phyloP scores from a whole-genome alignment of 2,329 filamentous ascomycete species.

The Tolypocladium ovalisporum region DNA sequence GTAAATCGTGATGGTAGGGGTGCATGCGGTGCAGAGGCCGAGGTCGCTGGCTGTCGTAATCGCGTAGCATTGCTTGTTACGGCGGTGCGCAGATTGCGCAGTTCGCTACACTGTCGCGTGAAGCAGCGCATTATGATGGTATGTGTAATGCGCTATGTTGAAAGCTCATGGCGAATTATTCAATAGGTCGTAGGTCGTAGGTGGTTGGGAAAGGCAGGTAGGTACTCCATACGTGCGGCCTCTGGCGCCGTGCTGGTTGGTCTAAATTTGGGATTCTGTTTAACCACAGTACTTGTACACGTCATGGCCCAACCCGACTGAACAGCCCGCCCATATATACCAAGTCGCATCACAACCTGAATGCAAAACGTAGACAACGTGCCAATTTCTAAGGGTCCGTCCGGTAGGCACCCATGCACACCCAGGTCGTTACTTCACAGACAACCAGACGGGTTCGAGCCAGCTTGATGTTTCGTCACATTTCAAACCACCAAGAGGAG shows the following conservation, averaged over 20 bases:
- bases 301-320: neutral
- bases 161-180: neutral
- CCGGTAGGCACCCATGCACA: too few relatives aligned
- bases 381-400: too few relatives aligned
- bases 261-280: neutral
- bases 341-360: neutral
- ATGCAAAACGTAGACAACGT: too few relatives aligned
- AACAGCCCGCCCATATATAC: neutral
- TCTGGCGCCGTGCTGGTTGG: neutral
- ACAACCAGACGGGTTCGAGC: constrained; percentile 6
- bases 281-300: neutral
- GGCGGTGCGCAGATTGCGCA: constrained; percentile 10
- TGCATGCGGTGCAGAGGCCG: neutral
- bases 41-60: neutral
- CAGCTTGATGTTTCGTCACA: constrained; percentile 29
- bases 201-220: neutral
- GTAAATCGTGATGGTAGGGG: neutral
- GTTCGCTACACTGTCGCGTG: constrained; percentile 8
- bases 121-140: constrained; percentile 9
- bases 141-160: neutral
- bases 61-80: constrained; percentile 1
- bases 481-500: constrained; percentile 35
- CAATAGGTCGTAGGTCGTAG: neutral
- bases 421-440: neutral
- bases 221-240: neutral